Conservation (phyloP, 345 rosid genomes). For the Physaria fendleri region DNA sequence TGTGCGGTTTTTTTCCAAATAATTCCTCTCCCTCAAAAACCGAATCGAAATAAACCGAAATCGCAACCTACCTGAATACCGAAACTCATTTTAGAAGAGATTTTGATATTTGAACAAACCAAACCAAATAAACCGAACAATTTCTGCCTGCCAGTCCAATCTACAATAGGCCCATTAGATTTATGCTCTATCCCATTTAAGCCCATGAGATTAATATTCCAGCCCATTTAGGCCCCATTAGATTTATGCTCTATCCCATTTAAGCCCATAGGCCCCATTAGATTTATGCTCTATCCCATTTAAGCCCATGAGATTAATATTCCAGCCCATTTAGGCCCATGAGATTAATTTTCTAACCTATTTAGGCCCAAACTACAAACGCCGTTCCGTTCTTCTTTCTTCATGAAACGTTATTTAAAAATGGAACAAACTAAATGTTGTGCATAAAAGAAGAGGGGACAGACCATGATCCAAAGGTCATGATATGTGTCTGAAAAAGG, state of each 20-base stretch:
- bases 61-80: no score
- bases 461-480: constrained; percentile 49
- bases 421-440: constrained; percentile 4
- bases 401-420: background rate
- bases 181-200: background rate
- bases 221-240: background rate
- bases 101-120: no score
- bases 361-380: background rate
- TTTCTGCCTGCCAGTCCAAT: no score
- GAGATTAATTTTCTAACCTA: background rate
- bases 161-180: background rate
- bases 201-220: background rate
- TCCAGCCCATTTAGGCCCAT: background rate
- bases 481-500: constrained; percentile 60
- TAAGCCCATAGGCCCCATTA: no score
- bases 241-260: background rate
- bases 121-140: no score
- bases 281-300: background rate
- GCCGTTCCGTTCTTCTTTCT: background rate
- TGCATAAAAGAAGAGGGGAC: constrained; percentile 35
- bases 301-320: background rate
- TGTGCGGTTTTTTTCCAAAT: no score
- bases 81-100: no score
- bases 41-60: no score
- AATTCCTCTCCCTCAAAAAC: no score